phyloP scores from a whole-genome alignment of 1,284 basidiomycete species.

The Polyporus tsugae region DNA sequence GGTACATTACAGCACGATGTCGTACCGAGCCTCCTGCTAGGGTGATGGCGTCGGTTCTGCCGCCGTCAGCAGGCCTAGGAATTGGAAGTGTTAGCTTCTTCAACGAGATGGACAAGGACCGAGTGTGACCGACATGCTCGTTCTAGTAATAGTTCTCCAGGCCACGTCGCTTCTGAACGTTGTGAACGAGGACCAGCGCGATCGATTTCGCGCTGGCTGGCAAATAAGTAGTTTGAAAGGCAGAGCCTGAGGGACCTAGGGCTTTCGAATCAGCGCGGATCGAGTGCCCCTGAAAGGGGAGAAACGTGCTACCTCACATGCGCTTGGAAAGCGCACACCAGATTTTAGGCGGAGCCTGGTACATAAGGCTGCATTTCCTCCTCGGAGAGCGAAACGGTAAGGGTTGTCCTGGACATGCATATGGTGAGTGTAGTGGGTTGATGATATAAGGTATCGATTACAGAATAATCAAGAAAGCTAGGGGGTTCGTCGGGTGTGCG shows the following conservation, averaged over 20 bases:
- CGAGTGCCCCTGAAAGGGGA: no score
- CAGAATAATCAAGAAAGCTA: no score
- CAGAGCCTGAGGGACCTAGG: not conserved
- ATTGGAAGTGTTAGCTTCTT: not conserved
- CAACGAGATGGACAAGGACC: not conserved
- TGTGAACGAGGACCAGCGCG: not conserved
- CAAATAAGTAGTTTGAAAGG: not conserved
- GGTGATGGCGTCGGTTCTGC: not conserved
- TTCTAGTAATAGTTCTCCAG: not conserved
- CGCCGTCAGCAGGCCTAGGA: not conserved
- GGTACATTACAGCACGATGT: not conserved
- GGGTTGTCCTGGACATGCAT: no score
- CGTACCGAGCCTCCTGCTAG: not conserved
- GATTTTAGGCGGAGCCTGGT: not conserved
- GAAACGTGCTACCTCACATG: no score
- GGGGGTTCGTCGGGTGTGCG: no score
- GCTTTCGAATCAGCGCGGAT: not conserved
- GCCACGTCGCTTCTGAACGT: not conserved
- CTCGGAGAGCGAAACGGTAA: no score
- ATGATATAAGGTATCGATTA: no score
- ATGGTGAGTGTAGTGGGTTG: no score
- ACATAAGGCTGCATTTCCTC: not conserved
- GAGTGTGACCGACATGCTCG: slow-evolving; percentile 1
- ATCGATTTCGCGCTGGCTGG: not conserved
- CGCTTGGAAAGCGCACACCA: not conserved